Base-by-base conservation (phyloP, 306 rosid genomes). In the Cucurbita argyrosperma region DNA sequence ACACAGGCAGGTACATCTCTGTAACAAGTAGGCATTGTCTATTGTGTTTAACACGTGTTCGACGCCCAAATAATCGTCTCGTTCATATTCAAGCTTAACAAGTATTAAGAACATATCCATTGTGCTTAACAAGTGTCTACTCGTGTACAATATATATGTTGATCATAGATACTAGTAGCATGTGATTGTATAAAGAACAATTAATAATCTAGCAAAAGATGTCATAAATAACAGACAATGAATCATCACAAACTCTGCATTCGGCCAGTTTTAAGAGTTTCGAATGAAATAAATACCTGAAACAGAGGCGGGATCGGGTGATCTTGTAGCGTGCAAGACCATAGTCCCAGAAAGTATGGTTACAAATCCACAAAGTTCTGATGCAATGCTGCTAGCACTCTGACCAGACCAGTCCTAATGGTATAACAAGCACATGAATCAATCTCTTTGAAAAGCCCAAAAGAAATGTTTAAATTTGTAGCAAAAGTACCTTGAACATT, bases 351-450 rank as follows among this genome's bases (percentile, higher is more conserved):
- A 90, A 80, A 92, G 87, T 57, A 92, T 84, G 40, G 90, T 93
- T 65, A 89, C 71, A 83, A 93, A 89, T 61, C 98, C 98, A 53
- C 98, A 90, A 59, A 93, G 84, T 82, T 84, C 97, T 15, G 97
- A 90, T 3, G 67, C 90, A 54, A 94, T 88, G 76, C 87, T 94
- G 84, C 90, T 88, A 21, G 82, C 87, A 79, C 92, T 94, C 87
- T 94, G 98, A 79, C 95, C 98, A 74, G 84, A 88, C 79, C 88
- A 94, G 87, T 89, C 96, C 97, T 93, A 80, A 57, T 9, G 14
- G 16, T 14, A 57, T 53, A 19, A 52, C 8, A 62, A 8, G 30
- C 16, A 35, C 49, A 58, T 23, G 16, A 60, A 64, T 65, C 46
- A 51, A 39, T 40, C 42, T 54, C 52, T 63, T 42, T 64, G 55